Evolutionary conservation across 2,329 filamentous ascomycete genomes (phyloP), one percentile per base, ranked within the genome.

Genomic region (Emericellopsis cladophorae): DNA sequence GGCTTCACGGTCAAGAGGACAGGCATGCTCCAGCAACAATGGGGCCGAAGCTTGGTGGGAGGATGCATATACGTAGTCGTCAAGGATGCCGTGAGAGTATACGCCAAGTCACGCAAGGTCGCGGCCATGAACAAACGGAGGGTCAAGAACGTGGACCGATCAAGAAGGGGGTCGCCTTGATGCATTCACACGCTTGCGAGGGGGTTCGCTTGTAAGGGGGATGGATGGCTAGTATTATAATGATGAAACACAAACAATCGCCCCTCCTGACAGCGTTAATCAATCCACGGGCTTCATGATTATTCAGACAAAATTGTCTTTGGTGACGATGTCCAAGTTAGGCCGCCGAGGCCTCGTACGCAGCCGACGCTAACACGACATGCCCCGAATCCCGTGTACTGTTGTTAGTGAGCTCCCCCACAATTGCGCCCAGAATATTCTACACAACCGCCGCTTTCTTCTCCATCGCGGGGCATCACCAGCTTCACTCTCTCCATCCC

Each of bases 51-150:
- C 52, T 67, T 98, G 3, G 72, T 92, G 1, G 92, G 92, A 2
- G 92, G 92, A 0, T 92, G 86, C 55, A 62, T 94, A 16, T 95
- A 90, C 52, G 80, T 96, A 14, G 79, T 95, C 9, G 59, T 95
- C 40, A 92, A 90, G 58, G 79, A 84, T 50, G 67, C 66, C 3
- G 62, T 81, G 39, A 63, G 66, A 43, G 58, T 84, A 21, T 83
- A 79, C 52, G 68, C 71, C 48, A 82, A 81, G 60, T 79, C 78
- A 55, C 66, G 75, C 45, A 69, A 68, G 45, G 76, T 75, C 11
- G 66, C 72, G 49, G 68, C 75, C 29, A 69, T 72, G 51, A 64
- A 65, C 7, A 67, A 70, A 36, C 66, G 76, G 41, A 65, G 62
- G 45, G 66, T 81, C 31, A 65, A 67, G 55, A 76, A 75, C 42